Conservation (phyloP, 805 yeast species). For the Torulaspora gathmanii region DNA sequence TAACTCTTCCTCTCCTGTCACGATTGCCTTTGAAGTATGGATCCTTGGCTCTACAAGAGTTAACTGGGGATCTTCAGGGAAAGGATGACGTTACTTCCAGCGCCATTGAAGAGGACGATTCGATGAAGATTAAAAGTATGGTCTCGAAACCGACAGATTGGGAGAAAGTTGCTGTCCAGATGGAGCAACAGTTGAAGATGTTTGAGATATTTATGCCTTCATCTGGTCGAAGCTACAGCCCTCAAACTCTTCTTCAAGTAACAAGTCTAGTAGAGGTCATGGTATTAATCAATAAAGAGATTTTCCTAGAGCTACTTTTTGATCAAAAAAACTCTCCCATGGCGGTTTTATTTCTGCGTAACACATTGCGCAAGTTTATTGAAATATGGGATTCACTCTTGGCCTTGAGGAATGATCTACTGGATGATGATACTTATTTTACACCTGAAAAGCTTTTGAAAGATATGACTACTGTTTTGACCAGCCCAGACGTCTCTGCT, state of each 20-base stretch:
- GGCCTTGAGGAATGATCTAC: conserved; percentile 14
- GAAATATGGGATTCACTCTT: conserved; percentile 30
- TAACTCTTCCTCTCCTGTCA: conserved; percentile 29
- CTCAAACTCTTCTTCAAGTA: conserved; percentile 12
- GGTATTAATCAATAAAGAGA: conserved; percentile 27
- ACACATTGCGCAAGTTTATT: conserved; percentile 22
- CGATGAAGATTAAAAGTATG: conserved; percentile 18
- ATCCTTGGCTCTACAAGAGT: conserved; percentile 6
- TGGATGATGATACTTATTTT: conserved; percentile 16
- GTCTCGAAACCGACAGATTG: conserved; percentile 15
- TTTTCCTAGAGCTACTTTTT: conserved; percentile 28
- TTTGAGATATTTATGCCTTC: conserved; percentile 13
- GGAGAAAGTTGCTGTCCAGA: conserved; percentile 15
- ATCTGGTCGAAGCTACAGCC: conserved; percentile 10
- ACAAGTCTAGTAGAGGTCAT: conserved; percentile 24
- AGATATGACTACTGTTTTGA: conserved; percentile 34
- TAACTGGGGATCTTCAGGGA: conserved; percentile 8
- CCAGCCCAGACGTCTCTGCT: conserved; percentile 17
- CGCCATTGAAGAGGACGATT: conserved; percentile 7
- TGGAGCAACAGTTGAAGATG: conserved; percentile 16
- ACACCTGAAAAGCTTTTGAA: conserved; percentile 30
- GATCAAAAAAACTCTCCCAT: conserved; percentile 18
- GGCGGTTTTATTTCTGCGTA: conserved; percentile 25
- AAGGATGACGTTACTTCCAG: not conserved
- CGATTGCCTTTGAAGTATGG: conserved; percentile 30